Evolutionary conservation across 2,329 filamentous ascomycete genomes (phyloP), one percentile per base, ranked within the genome.

Genomic region (Aspergillus novofumigatus): DNA sequence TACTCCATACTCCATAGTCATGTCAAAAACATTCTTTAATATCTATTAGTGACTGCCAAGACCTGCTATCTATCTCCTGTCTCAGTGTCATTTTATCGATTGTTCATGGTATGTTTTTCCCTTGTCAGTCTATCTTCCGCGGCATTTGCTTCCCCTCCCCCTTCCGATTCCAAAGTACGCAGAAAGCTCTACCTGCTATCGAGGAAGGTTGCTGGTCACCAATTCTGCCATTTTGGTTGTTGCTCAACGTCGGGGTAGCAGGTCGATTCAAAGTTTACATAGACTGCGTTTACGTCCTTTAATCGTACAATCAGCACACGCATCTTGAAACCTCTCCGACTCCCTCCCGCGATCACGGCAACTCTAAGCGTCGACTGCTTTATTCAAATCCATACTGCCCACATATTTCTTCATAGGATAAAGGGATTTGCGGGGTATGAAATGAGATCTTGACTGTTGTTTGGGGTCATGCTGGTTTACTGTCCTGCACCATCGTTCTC

Each of bases 31-130:
- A 3, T 17, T 23, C 6, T 47, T 47, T 17, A 26, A 17, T 26
- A 23, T 25, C 44, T 25, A 14, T 7, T 23, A 25, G 11, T 25
- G 20, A 25, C 44, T 23, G 44, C 44, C 44, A 47, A 47, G 44
- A 26, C 44, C 5, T 47, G 8, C 44, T 47, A 47, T 47, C 44
- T 47, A 6, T 47, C 44, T 44, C n/a, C 41, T 20, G n/a, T 44
- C 41, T 44, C 41, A 44, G 41, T 44, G n/a, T 44, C 41, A 44
- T 44, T 21, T 38, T 11, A 2, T 44, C 8, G n/a, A 20, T 21
- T 42, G 54, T 21, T 52, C 47, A 42, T 60, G 57, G 49, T 56
- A 56, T 58, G 42, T 57, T 42, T 47, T 50, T 53, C 55, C 55
- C 50, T 53, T 50, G 53, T 56, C 55, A 49, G 14, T 47, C 25